Evolutionary conservation across 2,329 filamentous ascomycete species (phyloP), one percentile per base, ranked within the genome.

Genomic region (Claviceps sp.): DNA sequence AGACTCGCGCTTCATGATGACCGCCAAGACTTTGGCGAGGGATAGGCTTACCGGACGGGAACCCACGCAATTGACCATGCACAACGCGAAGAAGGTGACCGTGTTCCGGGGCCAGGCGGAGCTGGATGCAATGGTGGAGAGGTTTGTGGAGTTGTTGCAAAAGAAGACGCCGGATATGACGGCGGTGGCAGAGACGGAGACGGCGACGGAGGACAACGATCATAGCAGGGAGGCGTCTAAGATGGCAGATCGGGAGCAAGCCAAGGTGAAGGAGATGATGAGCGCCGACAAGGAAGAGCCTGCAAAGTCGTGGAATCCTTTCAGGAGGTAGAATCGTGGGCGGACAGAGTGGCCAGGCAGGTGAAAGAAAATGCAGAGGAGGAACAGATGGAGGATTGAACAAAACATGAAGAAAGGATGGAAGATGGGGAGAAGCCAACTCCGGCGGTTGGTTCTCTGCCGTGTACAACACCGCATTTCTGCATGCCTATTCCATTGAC

Each of bases 1-100:
- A 66, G 93, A 98, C 69, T 87, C 95, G 74, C 86, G 90, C 37
- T 96, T 96, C 71, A 88, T 88, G 61, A 83, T 97, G 79, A 95
- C 90, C 2, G 93, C 93, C 26, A 86, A 85, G 60, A 83, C 88
- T 0, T 76, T 97, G 6, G 88, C 87, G 44, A 76, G 82, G 23
- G 77, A 82, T 62, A 69, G 74, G 52, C 62, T 66, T 47, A 66
- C 80, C 14, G 76, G 80, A 40, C 74, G 78, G 49, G 65, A 71
- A 2, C 71, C 86, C 60, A 85, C 81, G 58, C 77, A 86, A 36
- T 72, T 93, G 59, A 96, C 91, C 37, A 71, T 74, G 52, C 75
- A 78, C 63, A 97, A 97, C 70, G 76, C 91, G 45, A 73, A 76
- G 57, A 97, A 97, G 71, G 88, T 94, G 50, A 93, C 88, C 53